These are phyloP conservation scores for Globisporangium megalacanthum DNA, from an alignment of 352 stramenopile species.

Conservation along the genomic window DNA sequence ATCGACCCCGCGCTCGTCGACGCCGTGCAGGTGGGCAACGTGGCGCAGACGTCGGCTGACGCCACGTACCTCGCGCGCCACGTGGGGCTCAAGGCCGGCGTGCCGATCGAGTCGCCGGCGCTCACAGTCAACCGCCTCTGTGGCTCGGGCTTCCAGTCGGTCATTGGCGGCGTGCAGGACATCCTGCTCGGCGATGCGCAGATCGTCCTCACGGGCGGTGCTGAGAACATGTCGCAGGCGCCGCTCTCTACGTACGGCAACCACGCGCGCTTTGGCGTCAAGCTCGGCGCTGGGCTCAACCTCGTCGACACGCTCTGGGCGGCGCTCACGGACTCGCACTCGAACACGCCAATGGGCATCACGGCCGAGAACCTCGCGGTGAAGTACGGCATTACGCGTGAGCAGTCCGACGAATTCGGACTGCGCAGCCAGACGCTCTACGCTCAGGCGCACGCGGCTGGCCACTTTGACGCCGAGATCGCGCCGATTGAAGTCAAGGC, in stretches of 20 bases:
- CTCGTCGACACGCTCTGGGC: constrained; percentile 96
- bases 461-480: constrained; percentile 95
- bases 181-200: constrained; percentile 89
- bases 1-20: constrained; percentile 90
- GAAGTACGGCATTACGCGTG: constrained; percentile 91
- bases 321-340: constrained; percentile 94
- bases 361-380: constrained; percentile 98
- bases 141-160: constrained; percentile 95
- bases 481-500: constrained; percentile 89
- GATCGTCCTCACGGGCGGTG: constrained; percentile 88
- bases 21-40: constrained; percentile 94
- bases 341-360: constrained; percentile 95
- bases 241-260: constrained; percentile 91
- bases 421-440: constrained; percentile 93
- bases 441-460: constrained; percentile 85
- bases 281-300: constrained; percentile 89
- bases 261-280: constrained; percentile 90
- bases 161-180: constrained; percentile 89
- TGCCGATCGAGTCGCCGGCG: constrained; percentile 87
- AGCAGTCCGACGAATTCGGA: constrained; percentile 94
- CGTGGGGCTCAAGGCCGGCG: constrained; percentile 89
- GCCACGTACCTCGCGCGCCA: constrained; percentile 94
- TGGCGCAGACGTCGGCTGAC: constrained; percentile 92
- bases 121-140: constrained; percentile 98
- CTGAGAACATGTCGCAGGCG: constrained; percentile 96